A percentile compares a stretch with the other conserved stretches of the same genome.
Evolutionary conservation across 805 yeast genomes (phyloP).

Genomic region (Saitoella complicata): DNA sequence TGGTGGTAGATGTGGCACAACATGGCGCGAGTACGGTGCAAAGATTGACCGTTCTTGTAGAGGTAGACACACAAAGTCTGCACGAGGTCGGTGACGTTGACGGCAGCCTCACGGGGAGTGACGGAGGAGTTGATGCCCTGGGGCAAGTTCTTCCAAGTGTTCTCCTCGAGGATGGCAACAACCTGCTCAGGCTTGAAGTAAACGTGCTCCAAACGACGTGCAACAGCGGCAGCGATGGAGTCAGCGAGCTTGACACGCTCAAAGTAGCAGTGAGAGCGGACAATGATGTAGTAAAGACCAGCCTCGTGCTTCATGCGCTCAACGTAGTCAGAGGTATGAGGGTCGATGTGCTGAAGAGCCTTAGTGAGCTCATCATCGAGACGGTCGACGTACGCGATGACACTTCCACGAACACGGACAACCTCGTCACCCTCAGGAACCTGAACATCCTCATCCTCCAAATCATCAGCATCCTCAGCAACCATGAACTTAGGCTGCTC

Average conservation of each 20-base stretch:
- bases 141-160: constrained; percentile 52
- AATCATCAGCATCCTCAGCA: constrained; percentile 68
- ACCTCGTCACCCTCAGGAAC: constrained; percentile 24
- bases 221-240: constrained; percentile 44
- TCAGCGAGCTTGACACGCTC: constrained; percentile 38
- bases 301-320: constrained; percentile 81
- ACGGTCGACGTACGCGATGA: constrained; percentile 77
- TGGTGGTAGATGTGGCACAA: constrained; percentile 76
- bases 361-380: constrained; percentile 86
- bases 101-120: constrained; percentile 24
- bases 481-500: constrained; percentile 47
- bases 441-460: constrained; percentile 32
- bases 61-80: constrained; percentile 49
- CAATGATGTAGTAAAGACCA: constrained; percentile 52
- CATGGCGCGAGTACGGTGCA: constrained; percentile 68
- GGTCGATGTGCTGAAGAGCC: constrained; percentile 77
- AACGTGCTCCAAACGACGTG: constrained; percentile 78
- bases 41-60: constrained; percentile 47
- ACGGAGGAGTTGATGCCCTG: constrained; percentile 19
- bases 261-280: constrained; percentile 74
- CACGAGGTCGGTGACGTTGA: constrained; percentile 38
- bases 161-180: constrained; percentile 48
- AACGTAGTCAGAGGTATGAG: constrained; percentile 87
- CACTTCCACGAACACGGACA: constrained; percentile 63
- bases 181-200: constrained; percentile 80